Evolutionary conservation across 1,284 basidiomycete species (phyloP).

Genomic region (Kwoniella shivajii): DNA sequence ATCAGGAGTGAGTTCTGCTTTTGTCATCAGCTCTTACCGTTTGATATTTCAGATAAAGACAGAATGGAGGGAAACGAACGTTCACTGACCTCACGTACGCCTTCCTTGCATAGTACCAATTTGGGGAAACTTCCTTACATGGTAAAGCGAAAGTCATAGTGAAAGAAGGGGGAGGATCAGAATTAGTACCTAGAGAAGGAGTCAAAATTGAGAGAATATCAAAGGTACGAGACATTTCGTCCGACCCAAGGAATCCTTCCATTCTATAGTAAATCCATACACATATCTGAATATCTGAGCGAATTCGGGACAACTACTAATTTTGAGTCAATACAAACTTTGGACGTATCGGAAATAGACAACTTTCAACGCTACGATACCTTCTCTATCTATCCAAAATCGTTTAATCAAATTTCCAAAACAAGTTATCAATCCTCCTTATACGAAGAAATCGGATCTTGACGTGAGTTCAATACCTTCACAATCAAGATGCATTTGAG

Average conservation of each 20-base stretch:
- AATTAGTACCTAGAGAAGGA: constrained; percentile 31
- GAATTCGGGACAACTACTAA: too few relatives aligned
- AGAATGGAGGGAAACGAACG: too few relatives aligned
- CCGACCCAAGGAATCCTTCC: too few relatives aligned
- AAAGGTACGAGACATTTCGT: constrained; percentile 27
- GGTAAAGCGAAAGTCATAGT: constrained; percentile 41
- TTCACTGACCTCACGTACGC: too few relatives aligned
- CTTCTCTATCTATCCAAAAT: constrained; percentile 25
- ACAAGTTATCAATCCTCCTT: constrained; percentile 42
- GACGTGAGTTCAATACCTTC: constrained; percentile 29
- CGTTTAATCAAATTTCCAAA: constrained; percentile 45
- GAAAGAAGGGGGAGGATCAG: constrained; percentile 33
- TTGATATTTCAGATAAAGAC: too few relatives aligned
- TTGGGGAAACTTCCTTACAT: constrained; percentile 42
- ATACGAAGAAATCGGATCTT: constrained; percentile 30
- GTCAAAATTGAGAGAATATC: constrained; percentile 37
- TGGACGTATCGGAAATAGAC: too few relatives aligned
- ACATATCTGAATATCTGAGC: too few relatives aligned
- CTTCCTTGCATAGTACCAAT: constrained; percentile 39
- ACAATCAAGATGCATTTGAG: too few relatives aligned
- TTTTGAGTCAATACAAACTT: too few relatives aligned
- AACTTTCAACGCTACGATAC: constrained; percentile 39
- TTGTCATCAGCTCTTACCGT: too few relatives aligned
- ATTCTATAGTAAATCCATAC: too few relatives aligned
- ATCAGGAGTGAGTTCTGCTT: constrained; percentile 42